These are phyloP conservation scores for Rhipidocladum racemiflorum DNA, from an alignment of 176 grass and related monocot genomes.

Conservation along the genomic window DNA sequence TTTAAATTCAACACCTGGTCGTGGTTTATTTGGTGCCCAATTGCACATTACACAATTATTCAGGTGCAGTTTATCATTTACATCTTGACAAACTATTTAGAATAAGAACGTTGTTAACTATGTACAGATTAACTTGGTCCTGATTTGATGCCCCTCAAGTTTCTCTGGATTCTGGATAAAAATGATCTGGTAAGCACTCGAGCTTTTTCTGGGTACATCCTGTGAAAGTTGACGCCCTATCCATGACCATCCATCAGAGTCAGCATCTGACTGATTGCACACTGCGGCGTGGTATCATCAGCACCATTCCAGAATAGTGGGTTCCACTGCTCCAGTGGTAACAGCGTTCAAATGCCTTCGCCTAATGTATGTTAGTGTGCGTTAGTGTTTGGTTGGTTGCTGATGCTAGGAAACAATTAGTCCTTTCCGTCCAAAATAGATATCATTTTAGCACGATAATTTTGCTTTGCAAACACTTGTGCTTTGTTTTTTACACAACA, in stretches of 20 bases:
- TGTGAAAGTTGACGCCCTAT: neutral
- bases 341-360: neutral
- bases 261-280: conserved; percentile 21
- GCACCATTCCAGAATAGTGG: neutral
- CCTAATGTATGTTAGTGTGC: neutral
- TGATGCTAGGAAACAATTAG: too few species aligned
- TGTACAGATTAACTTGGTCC: neutral
- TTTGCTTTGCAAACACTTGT: neutral
- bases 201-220: conserved; percentile 3
- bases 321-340: neutral
- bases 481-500: neutral
- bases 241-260: conserved; percentile 29
- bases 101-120: neutral
- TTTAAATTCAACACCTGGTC: neutral
- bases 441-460: neutral
- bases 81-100: neutral
- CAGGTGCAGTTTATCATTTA: neutral
- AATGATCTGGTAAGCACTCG: neutral
- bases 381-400: neutral
- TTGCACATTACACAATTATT: neutral
- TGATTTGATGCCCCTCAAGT: neutral
- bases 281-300: conserved; percentile 14
- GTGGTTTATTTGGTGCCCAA: neutral
- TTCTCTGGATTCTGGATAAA: neutral
- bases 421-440: neutral